Evolutionary conservation across 768 basidiomycete genomes (phyloP).

Genomic region (Lentinula boryana): DNA sequence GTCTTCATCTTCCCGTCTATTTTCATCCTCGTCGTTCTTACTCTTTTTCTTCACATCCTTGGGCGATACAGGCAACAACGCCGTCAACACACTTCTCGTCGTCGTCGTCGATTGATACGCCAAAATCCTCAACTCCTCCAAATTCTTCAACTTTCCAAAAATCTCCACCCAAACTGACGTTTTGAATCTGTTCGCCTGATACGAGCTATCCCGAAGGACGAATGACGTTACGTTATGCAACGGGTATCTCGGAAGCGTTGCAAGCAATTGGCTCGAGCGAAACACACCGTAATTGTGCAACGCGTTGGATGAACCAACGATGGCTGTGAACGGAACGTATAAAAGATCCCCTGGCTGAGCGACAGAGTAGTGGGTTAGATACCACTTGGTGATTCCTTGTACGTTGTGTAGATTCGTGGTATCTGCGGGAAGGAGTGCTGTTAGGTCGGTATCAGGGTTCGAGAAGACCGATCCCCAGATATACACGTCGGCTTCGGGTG

Average conservation of each 20-base stretch:
- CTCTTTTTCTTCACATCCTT: not conserved
- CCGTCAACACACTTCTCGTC: constrained; percentile 3
- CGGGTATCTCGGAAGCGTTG: not conserved
- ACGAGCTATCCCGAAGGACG: constrained; percentile 1
- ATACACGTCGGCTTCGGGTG: not conserved
- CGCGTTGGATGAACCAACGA: not conserved
- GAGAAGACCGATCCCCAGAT: constrained; percentile 2
- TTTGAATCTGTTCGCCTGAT: constrained; percentile 3
- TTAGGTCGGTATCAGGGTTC: not conserved
- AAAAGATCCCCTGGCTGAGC: constrained; percentile 1
- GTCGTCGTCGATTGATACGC: constrained; percentile 2
- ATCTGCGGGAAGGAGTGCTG: not conserved
- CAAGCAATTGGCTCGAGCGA: not conserved
- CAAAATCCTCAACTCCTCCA: constrained; percentile 3
- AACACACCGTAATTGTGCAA: constrained; percentile 4
- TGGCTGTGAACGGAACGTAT: constrained; percentile 1
- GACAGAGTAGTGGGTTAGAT: constrained; percentile 2
- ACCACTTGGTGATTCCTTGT: not conserved
- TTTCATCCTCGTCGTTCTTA: not conserved
- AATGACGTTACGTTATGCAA: constrained; percentile 1
- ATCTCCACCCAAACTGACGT: constrained; percentile 1
- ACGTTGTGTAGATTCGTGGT: not conserved
- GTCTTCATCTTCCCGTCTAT: not conserved
- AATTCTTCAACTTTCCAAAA: not conserved
- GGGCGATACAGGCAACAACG: not conserved